Evolutionary conservation across 371 early-diverging fungal genomes (phyloP).

Genomic region (Apophysomyces elegans): DNA sequence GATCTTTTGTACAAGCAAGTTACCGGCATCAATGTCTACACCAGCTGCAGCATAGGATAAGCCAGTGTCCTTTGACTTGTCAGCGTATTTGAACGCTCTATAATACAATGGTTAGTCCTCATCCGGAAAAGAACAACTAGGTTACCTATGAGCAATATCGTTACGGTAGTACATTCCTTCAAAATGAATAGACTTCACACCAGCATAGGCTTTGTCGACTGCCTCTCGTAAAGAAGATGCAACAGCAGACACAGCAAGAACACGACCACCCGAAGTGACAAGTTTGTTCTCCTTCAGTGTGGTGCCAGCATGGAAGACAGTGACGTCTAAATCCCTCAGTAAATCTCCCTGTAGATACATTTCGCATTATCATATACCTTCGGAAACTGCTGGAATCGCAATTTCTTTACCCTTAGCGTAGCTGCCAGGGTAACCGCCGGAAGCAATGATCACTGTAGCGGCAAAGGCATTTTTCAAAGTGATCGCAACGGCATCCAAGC

Average conservation of each 20-base stretch:
- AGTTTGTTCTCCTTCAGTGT: conserved; percentile 55
- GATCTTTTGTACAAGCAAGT: conserved; percentile 92
- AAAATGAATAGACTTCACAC: conserved; percentile 74
- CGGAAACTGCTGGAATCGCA: conserved; percentile 52
- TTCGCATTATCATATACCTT: conserved; percentile 14
- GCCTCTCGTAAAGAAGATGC: conserved; percentile 74
- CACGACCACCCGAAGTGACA: conserved; percentile 95
- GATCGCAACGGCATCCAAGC: conserved; percentile 87
- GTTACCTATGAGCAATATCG: conserved; percentile 88
- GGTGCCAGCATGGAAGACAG: conserved; percentile 96
- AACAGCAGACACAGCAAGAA: conserved; percentile 89
- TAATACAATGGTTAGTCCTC: conserved; percentile 6
- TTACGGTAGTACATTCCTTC: conserved; percentile 85
- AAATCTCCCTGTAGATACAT: conserved; percentile 12
- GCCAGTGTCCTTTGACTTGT: conserved; percentile 46
- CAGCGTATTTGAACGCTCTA: conserved; percentile 67
- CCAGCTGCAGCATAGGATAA: conserved; percentile 94
- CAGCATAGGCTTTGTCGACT: conserved; percentile 75
- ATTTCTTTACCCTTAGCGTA: conserved; percentile 87
- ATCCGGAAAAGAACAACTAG: background rate
- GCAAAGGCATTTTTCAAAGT: conserved; percentile 76
- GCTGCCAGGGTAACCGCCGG: conserved; percentile 90
- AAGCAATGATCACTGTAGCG: conserved; percentile 91
- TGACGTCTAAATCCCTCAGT: conserved; percentile 49
- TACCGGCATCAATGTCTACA: conserved; percentile 95